Evolutionary conservation across 257 asterid species (phyloP).

Genomic region (Galeopsis tetrahit): DNA sequence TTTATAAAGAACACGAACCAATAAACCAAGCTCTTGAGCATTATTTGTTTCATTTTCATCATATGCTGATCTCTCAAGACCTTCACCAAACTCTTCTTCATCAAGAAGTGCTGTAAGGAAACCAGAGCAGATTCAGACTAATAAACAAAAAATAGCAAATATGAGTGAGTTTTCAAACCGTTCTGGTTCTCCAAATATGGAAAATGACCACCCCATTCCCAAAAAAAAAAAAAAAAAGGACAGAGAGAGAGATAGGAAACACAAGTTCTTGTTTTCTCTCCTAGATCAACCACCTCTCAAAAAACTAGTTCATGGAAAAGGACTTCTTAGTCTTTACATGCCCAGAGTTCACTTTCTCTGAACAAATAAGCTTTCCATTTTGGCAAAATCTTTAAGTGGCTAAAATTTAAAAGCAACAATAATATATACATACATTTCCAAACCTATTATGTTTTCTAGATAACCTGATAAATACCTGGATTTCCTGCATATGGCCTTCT

Average conservation of each 20-base stretch:
- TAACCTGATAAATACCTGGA: conserved; percentile 62
- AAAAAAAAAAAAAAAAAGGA: background rate
- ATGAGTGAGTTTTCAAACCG: background rate
- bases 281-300: background rate
- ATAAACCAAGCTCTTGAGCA: conserved; percentile 65
- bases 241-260: background rate
- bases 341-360: background rate
- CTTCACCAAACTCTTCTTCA: conserved; percentile 73
- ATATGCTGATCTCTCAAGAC: conserved; percentile 35
- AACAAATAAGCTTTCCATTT: background rate
- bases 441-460: background rate
- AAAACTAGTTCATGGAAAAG: background rate
- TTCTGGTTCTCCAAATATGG: background rate
- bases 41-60: conserved; percentile 52
- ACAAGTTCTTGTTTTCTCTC: background rate
- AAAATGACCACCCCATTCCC: background rate
- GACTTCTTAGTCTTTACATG: background rate
- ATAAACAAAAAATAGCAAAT: background rate
- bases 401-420: background rate
- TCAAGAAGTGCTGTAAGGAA: conserved; percentile 65
- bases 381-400: background rate
- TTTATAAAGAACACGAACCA: conserved; percentile 49
- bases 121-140: conserved; percentile 11
- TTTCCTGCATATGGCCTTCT: conserved; percentile 92
- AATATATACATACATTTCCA: background rate